Evolutionary conservation across 2,329 filamentous ascomycete genomes (phyloP), one percentile per base, ranked within the genome.

Genomic region (Whalleya microplaca): DNA sequence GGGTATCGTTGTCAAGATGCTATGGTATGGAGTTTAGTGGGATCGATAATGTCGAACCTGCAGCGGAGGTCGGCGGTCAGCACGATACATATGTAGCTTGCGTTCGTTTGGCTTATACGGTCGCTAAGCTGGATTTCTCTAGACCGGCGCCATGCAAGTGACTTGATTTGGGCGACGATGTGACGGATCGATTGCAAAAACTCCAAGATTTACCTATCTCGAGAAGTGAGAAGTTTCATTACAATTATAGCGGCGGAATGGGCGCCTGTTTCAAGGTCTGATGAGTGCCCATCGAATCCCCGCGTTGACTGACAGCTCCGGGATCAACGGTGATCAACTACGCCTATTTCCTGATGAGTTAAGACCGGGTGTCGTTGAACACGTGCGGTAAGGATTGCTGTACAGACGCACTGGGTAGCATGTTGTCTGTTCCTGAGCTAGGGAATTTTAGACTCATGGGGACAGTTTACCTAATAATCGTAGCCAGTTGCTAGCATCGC

Each of bases 291-390:
- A 37, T 12, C 6, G 32, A 37, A 37, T 56, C 40, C 37, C 45
- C 14, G 51, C 45, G 47, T 45, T 43, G 27, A 48, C 47, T 53
- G 55, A 50, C 43, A 53, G 52, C 46, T 45, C 48, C 49, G 54
- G 53, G 52, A 60, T 56, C 53, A 56, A 49, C 47, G 21, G 19
- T 61, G 57, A 63, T 61, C 58, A 51, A 47, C 60, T 37, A 46
- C 41, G 27, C 41, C 49, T 41, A 50, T 51, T 61, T 52, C 60
- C 51, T 41, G 55, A 61, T 45, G 52, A 55, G 58, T 5, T 58
- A 54, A 63, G 61, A 52, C 55, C 45, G 58, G 51, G 53, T 55
- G 51, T 55, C 40, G 51, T 42, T 41, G 21, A 58, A 41, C 61
- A 63, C 58, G 61, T 63, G 44, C 23, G 61, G 55, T 41, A 51